phyloP scores from a whole-genome alignment of 306 rosid genomes.

The Fragaria ananassa region DNA sequence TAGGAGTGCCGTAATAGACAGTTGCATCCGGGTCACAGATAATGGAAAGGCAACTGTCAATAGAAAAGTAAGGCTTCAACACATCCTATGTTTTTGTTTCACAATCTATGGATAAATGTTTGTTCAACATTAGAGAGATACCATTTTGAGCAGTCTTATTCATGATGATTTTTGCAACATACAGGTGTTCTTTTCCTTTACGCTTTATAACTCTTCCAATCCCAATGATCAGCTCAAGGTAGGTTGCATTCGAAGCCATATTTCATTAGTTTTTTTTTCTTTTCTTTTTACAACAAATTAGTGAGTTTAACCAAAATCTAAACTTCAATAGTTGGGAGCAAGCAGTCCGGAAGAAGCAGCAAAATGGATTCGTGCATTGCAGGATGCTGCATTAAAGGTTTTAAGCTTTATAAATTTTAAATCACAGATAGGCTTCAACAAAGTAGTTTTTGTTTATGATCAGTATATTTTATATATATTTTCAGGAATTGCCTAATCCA shows the following conservation, averaged over 20 bases:
- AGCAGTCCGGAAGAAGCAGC: constrained; percentile 92
- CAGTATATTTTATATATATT: constrained; percentile 10
- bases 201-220: constrained; percentile 60
- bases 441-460: constrained; percentile 21
- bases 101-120: constrained; percentile 1
- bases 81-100: neutral
- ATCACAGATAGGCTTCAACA: constrained; percentile 10
- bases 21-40: constrained; percentile 64
- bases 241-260: constrained; percentile 17
- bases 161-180: constrained; percentile 24
- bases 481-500: constrained; percentile 57
- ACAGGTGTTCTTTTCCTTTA: constrained; percentile 69
- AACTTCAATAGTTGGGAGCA: constrained; percentile 67
- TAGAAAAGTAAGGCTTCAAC: constrained; percentile 49
- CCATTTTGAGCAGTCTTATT: constrained; percentile 12
- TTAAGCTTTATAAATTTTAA: neutral
- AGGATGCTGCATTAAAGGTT: constrained; percentile 77
- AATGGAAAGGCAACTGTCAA: constrained; percentile 69
- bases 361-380: constrained; percentile 71
- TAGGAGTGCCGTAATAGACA: constrained; percentile 76
- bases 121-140: neutral
- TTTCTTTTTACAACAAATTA: constrained; percentile 20
- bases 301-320: constrained; percentile 16
- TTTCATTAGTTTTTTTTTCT: constrained; percentile 5
- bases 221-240: constrained; percentile 82